Conservation (phyloP, 2,329 filamentous ascomycete genomes). For the Plenodomus lindquistii region DNA sequence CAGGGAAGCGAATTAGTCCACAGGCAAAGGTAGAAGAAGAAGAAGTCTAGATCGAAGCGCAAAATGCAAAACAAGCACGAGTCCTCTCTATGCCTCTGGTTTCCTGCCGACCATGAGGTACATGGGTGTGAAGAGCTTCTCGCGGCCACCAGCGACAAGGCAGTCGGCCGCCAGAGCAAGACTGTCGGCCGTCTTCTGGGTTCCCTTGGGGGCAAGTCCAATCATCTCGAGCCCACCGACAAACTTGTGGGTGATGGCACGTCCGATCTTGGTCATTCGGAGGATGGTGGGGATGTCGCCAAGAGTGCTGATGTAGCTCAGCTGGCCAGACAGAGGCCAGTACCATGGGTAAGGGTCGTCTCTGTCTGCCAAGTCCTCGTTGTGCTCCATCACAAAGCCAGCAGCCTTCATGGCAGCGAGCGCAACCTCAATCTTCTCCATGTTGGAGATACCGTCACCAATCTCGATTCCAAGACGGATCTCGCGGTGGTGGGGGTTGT, state of each 20-base stretch:
- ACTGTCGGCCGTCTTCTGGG: conserved; percentile 93
- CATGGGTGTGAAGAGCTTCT: conserved; percentile 98
- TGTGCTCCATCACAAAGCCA: conserved; percentile 79
- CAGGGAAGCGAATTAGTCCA: conserved; percentile 18
- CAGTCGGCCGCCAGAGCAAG: conserved; percentile 80
- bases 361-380: conserved; percentile 84
- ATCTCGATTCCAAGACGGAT: conserved; percentile 94
- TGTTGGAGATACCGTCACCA: conserved; percentile 96
- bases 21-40: conserved; percentile 17
- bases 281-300: conserved; percentile 81
- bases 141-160: conserved; percentile 80
- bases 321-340: conserved; percentile 84
- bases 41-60: neutral
- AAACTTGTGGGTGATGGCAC: conserved; percentile 73
- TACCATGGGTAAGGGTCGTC: conserved; percentile 85
- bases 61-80: neutral
- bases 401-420: conserved; percentile 81
- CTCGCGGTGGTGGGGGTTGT: conserved; percentile 81
- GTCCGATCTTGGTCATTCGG: conserved; percentile 86
- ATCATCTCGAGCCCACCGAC: conserved; percentile 76
- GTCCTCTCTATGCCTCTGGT: conserved; percentile 52
- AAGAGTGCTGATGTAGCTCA: conserved; percentile 78
- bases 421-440: conserved; percentile 85
- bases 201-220: conserved; percentile 76
- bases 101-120: conserved; percentile 95